Percentiles rank a stretch among this genome's conserved stretches.
Evolutionary conservation across 257 asterid species (phyloP).

Genomic region (Orobanche coerulescens): DNA sequence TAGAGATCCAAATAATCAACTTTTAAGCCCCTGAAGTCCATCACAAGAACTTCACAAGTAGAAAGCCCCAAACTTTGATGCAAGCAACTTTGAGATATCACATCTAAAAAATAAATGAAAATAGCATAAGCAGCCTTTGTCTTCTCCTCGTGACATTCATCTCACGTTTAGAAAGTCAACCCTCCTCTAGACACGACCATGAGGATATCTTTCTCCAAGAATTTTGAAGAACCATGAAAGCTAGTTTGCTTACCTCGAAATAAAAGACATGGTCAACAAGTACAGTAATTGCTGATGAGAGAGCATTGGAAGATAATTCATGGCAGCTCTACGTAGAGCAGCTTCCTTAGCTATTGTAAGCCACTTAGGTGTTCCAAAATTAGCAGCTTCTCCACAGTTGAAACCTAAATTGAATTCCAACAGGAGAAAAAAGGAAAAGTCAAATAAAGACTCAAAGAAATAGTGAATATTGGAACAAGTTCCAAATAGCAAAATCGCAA

Average conservation of each 20-base stretch:
- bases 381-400: slow-evolving; percentile 99
- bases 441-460: slow-evolving; percentile 5
- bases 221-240: slow-evolving; percentile 18
- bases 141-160: neutral
- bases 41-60: neutral
- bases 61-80: too few species aligned
- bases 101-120: neutral
- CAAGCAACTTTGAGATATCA: too few species aligned
- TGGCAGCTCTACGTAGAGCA: slow-evolving; percentile 95
- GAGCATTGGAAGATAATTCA: slow-evolving; percentile 98
- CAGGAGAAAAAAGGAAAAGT: slow-evolving; percentile 11
- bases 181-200: neutral
- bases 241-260: slow-evolving; percentile 57
- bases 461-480: neutral
- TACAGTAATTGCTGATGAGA: slow-evolving; percentile 93
- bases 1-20: neutral
- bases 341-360: slow-evolving; percentile 96
- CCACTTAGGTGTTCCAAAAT: slow-evolving; percentile 94
- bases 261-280: slow-evolving; percentile 90
- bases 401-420: slow-evolving; percentile 47
- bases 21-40: neutral
- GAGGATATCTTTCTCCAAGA: neutral
- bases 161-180: neutral
- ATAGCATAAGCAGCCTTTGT: neutral
- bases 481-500: neutral